Conservation (phyloP, 139 green algal genomes). For the Gonium pectorale region DNA sequence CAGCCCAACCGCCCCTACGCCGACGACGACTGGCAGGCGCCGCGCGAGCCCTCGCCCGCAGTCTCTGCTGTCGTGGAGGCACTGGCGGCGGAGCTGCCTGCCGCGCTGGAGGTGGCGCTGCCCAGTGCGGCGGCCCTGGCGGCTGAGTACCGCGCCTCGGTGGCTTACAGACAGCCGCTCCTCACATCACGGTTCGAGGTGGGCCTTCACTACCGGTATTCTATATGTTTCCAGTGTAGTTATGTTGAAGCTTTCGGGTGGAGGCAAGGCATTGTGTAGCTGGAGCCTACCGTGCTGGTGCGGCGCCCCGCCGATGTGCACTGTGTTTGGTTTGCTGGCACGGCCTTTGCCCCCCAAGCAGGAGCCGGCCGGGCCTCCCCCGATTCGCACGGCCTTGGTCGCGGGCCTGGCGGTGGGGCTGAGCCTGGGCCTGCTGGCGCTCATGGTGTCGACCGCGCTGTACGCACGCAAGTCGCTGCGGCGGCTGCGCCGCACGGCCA, state of each 20-base stretch:
- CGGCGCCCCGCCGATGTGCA: no score
- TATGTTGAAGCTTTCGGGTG: no score
- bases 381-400: not conserved
- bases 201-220: no score
- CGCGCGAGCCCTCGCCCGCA: not conserved
- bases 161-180: slow-evolving; percentile 4
- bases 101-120: not conserved
- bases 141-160: not conserved
- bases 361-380: no score
- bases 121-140: not conserved
- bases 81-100: not conserved
- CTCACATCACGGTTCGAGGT: no score
- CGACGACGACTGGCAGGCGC: slow-evolving; percentile 12
- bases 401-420: slow-evolving; percentile 3
- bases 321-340: no score
- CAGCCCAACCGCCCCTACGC: not conserved
- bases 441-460: not conserved
- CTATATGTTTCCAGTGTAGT: no score
- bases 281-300: no score
- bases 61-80: not conserved
- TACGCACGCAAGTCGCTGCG: not conserved
- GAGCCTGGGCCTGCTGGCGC: not conserved
- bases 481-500: not conserved
- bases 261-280: no score
- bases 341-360: no score